Base-by-base conservation (phyloP, 2,329 filamentous ascomycete genomes). In the Epichloe scottii region DNA sequence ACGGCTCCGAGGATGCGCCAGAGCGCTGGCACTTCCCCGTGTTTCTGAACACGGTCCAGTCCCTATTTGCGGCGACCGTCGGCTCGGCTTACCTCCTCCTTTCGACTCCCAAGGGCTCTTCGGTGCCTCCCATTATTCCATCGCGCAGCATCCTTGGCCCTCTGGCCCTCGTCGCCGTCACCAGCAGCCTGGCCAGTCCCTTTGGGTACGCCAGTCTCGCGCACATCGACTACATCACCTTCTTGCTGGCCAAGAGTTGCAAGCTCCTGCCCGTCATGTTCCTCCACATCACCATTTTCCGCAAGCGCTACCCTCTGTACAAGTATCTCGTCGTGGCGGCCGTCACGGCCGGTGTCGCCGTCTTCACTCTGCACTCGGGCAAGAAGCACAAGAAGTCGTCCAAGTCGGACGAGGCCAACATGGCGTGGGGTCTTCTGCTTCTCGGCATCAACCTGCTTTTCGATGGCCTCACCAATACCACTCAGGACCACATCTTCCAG, bases 211-310 rank as follows among this genome's bases (percentile, higher is more conserved):
- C 93, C 47, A 86, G 83, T 53, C 82, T 97, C 48, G 83, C 85
- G 38, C 89, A 97, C 67, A 89, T 97, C 69, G 93, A 97, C 78
- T 97, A 97, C 71, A 88, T 97, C 63, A 96, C 93, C 33, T 97
- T 95, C 71, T 87, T 96, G 59, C 85, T 98, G 41, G 91, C 93
- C 60, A 97, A 98, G 71, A 90, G 85, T 60, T 98, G 93, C 84
- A 98, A 98, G 73, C 79, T 98, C 19, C 82, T 98, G n/a, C 93
- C 93, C 3, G 93, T 98, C 63, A 97, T 98, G 93, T 84, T 93
- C 62, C 78, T 98, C 40, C 91, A 98, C 72, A 81, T 97, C 62
- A 91, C 89, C 43, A 70, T 98, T 45, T 98, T 96, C 74, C 83
- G 85, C 54, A 86, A 85, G 62, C 77, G 84, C 46, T 98, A 96